Conservation (phyloP, 208 protist species). For the Leishmania guyanensis region DNA sequence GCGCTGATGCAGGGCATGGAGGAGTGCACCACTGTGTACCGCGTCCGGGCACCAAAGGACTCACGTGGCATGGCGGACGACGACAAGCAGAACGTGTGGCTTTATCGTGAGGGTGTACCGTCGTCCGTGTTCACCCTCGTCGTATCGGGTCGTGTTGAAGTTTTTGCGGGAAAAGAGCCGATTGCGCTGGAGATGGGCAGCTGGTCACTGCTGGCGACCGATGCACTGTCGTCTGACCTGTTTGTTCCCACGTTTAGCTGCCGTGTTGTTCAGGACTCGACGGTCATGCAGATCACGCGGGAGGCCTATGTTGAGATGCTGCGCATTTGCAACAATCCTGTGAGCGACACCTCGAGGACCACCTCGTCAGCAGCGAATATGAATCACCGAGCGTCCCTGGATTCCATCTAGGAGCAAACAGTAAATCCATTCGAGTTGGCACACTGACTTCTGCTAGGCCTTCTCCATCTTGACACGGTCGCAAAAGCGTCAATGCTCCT, state of each 20-base stretch:
- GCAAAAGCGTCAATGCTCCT: neutral
- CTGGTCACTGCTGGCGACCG: conserved; percentile 80
- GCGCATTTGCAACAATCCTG: conserved; percentile 36
- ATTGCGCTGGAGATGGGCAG: conserved; percentile 84
- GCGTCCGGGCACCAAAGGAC: conserved; percentile 76
- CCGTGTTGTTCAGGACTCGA: conserved; percentile 85
- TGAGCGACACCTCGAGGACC: conserved; percentile 10
- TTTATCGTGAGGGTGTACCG: conserved; percentile 83
- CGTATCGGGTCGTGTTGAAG: conserved; percentile 82
- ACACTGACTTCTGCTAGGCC: neutral
- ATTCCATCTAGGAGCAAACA: neutral
- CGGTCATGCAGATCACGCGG: conserved; percentile 83
- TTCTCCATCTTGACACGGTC: neutral
- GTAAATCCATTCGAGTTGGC: neutral
- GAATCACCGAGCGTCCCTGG: neutral
- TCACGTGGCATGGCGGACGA: conserved; percentile 72
- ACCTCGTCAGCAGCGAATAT: conserved; percentile 16
- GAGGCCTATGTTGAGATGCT: conserved; percentile 68
- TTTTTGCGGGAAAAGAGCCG: conserved; percentile 84
- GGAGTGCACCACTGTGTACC: conserved; percentile 64
- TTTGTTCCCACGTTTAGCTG: conserved; percentile 89
- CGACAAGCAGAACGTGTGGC: conserved; percentile 90
- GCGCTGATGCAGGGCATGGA: conserved; percentile 60
- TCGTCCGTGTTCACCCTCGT: conserved; percentile 87
- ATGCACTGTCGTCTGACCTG: conserved; percentile 58